phyloP scores from a whole-genome alignment of 2,329 filamentous ascomycete genomes.

The Penicillium nordicum region DNA sequence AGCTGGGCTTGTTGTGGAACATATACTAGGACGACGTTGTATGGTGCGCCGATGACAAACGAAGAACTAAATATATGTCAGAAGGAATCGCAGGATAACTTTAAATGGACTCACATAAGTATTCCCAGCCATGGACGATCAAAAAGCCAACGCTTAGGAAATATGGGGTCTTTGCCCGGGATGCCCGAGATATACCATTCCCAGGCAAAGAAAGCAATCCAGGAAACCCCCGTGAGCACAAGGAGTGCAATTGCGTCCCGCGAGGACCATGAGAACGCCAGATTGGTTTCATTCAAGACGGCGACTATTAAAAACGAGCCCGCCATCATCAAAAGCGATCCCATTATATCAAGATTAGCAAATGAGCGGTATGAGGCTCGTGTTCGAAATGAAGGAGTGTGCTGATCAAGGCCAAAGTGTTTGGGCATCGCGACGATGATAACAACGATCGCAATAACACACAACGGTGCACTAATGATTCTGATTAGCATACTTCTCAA shows the following conservation, averaged over 20 bases:
- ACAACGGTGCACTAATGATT: conserved; percentile 16
- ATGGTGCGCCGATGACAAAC: conserved; percentile 27
- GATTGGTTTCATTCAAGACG: conserved; percentile 46
- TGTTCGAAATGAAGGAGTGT: conserved; percentile 26
- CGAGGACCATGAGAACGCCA: conserved; percentile 44
- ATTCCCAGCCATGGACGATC: conserved; percentile 28
- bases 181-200: conserved; percentile 25
- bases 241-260: conserved; percentile 31
- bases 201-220: conserved; percentile 34
- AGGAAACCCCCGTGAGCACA: conserved; percentile 24
- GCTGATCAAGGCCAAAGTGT: conserved; percentile 26
- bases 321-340: conserved; percentile 35
- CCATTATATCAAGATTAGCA: conserved; percentile 23
- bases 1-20: conserved; percentile 30
- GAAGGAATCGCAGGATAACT: not conserved
- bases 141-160: conserved; percentile 28
- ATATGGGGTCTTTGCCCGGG: conserved; percentile 26
- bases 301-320: conserved; percentile 48
- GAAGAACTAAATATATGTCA: conserved; percentile 18
- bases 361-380: conserved; percentile 25
- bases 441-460: conserved; percentile 18
- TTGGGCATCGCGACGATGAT: conserved; percentile 22
- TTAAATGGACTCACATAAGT: conserved; percentile 18
- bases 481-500: not conserved
- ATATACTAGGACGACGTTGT: conserved; percentile 28